Percentiles rank a stretch among this genome's conserved stretches.
phyloP scores from a whole-genome alignment of 2,329 filamentous ascomycete species.

The Diaporthe destruens region DNA sequence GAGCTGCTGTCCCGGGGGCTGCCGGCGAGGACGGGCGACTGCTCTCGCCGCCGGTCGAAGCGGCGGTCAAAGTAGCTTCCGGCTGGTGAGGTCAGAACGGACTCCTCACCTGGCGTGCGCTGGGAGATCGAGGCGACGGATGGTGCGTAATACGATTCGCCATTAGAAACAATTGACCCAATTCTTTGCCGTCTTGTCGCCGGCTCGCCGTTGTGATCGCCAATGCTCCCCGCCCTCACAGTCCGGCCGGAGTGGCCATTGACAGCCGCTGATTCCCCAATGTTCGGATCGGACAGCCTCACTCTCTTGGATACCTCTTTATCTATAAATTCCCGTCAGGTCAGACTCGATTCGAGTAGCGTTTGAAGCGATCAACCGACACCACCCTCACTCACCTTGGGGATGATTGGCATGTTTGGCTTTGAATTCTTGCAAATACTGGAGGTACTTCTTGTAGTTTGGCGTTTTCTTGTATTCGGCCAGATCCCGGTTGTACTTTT shows the following conservation, averaged over 20 bases:
- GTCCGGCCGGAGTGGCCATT: slow-evolving; percentile 62
- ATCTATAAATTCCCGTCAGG: slow-evolving; percentile 49
- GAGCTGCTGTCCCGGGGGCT: slow-evolving; percentile 44
- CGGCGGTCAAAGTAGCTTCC: slow-evolving; percentile 50
- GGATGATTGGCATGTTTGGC: slow-evolving; percentile 73
- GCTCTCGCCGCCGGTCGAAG: slow-evolving; percentile 47
- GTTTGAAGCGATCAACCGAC: neutral
- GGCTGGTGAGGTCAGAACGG: slow-evolving; percentile 57
- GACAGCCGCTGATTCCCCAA: slow-evolving; percentile 51
- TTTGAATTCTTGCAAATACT: slow-evolving; percentile 84
- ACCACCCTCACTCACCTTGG: slow-evolving; percentile 61
- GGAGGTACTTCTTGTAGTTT: slow-evolving; percentile 75
- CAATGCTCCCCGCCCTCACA: slow-evolving; percentile 42
- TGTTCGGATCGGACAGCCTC: slow-evolving; percentile 58
- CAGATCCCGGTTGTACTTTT: slow-evolving; percentile 80
- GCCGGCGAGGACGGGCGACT: slow-evolving; percentile 47
- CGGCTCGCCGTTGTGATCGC: slow-evolving; percentile 46
- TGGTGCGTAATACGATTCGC: slow-evolving; percentile 60
- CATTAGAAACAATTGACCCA: slow-evolving; percentile 60
- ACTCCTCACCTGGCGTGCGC: slow-evolving; percentile 57
- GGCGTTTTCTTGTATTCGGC: slow-evolving; percentile 82
- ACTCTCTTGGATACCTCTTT: slow-evolving; percentile 64
- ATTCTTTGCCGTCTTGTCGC: slow-evolving; percentile 61
- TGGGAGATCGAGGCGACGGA: slow-evolving; percentile 53
- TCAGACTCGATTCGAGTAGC: slow-evolving; percentile 9